Base-by-base conservation (phyloP, 2,329 filamentous ascomycete genomes). In the Sporothrix protearum region DNA sequence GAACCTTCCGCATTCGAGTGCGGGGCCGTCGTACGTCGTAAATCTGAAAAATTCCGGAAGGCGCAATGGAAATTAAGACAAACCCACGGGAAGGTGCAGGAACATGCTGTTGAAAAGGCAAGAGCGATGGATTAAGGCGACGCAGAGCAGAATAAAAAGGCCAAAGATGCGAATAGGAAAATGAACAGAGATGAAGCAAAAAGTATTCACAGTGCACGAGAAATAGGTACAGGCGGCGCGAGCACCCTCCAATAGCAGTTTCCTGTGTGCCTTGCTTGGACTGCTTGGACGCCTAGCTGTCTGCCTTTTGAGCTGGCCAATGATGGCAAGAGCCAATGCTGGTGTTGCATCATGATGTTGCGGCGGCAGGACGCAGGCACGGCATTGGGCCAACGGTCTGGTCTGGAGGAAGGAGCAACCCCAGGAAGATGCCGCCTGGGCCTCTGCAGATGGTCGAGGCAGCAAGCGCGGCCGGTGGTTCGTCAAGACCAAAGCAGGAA, bases 281-380 rank as follows among this genome's bases (percentile, higher is more conserved):
- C 66, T 68, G 66, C 22, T 68, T 39, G 66, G 49, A 68, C 66
- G 66, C 66, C 66, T 68, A 42, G 66, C 66, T 42, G 66, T 68
- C 66, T 42, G 66, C 66, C 66, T 68, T 55, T 55, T 68, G 16
- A 14, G 9, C 64, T 25, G 33, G 47, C 63, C 64, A 53, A 68
- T 53, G 9, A 42, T 22, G n/a, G 33, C 39, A 28, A 5, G n/a
- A 28, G 22, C 59, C 49, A 68, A 45, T 55, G 5, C 7, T 9
- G 28, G 33, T 28, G 66, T 42, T 42, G 47, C 22, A 42, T 42
- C 30, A 39, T 55, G 47, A 28, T 53, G 47, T 25, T 68, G 33
- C 14, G 47, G 49, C 22, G 66, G 49, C 30, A 55, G n/a, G 36
- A 68, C 45, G 64, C 25, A 51, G 45, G 47, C 47, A 39, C 64